Evolutionary conservation across 305 asterid species (phyloP).

Genomic region (Monarda citriodora): DNA sequence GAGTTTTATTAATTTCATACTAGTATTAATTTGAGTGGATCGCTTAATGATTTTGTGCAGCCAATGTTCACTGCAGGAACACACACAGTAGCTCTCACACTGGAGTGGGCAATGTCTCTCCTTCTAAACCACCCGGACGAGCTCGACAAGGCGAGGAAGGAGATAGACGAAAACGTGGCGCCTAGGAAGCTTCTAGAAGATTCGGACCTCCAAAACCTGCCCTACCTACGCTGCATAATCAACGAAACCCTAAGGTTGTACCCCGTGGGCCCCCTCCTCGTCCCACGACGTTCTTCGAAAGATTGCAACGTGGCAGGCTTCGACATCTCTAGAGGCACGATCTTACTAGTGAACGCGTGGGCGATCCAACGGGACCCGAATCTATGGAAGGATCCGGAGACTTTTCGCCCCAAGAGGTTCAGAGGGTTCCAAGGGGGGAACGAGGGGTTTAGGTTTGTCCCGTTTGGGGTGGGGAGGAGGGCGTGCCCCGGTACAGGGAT

Average conservation of each 20-base stretch:
- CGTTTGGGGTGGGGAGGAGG: constrained; percentile 45
- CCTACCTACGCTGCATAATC: constrained; percentile 35
- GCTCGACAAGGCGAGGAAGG: constrained; percentile 25
- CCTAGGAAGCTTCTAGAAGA: constrained; percentile 29
- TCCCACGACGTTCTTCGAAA: constrained; percentile 38
- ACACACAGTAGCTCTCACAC: constrained; percentile 32
- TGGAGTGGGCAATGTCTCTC: constrained; percentile 57
- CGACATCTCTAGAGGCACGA: constrained; percentile 29
- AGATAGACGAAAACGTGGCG: constrained; percentile 27
- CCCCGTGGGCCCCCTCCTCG: constrained; percentile 42
- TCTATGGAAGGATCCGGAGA: constrained; percentile 33
- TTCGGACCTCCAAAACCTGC: constrained; percentile 29
- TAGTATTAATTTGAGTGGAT: background rate
- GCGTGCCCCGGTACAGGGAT: constrained; percentile 39
- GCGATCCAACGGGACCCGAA: constrained; percentile 37
- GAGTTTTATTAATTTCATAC: background rate
- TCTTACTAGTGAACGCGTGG: constrained; percentile 39
- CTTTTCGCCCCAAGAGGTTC: constrained; percentile 36
- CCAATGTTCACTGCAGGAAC: constrained; percentile 46
- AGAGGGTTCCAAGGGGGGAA: constrained; percentile 16
- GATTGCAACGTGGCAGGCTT: constrained; percentile 31
- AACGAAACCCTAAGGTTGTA: constrained; percentile 36
- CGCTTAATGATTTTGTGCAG: constrained; percentile 13
- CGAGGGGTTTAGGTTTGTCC: constrained; percentile 24
- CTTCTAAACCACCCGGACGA: constrained; percentile 33